Base-by-base conservation (phyloP, 495 filamentous ascomycete species). In the Penicillium bovifimosum region DNA sequence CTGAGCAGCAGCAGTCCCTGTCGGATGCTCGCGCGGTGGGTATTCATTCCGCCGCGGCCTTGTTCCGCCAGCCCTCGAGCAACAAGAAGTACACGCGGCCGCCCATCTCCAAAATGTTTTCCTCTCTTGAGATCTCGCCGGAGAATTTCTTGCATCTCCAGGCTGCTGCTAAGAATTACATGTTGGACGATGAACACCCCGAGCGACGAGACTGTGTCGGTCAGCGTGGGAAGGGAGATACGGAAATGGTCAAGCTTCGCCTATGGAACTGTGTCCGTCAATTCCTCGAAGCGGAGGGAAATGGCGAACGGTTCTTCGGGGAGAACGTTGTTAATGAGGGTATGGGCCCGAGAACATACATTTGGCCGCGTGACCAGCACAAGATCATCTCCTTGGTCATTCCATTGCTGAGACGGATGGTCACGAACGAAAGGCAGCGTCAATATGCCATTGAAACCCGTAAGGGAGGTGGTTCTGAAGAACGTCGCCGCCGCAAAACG, bases 381-480 rank as follows among this genome's bases (percentile, higher is more conserved):
- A 76, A 77, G 54, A 78, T 86, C 47, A 79, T 85, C 18, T 65
- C 75, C 0, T 60, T 80, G 18, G 76, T 83, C 6, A 83, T 80
- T 32, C 82, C 81, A 20, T 55, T 86, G 41, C 60, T 86, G 31
- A 60, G 82, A 43, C 66, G 81, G 29, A 84, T 84, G 80, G 80
- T 84, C 2, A 84, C 81, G 17, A 86, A 86, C 55, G 82, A 84
- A 56, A 66, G 80, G 13, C 82, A 86, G 59, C 65, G 82, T 24
- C 75, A 75, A 55, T 86, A 85, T 64, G 82, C 82, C 0, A 70
- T 81, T 14, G 77, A 81, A 58, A 80, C 78, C 5, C 67, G 81
- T 16, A 81, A 77, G 55, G 75, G 74, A n/a, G 69, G 71, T 33
- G 66, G 64, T 11, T 5, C 61, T 1, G 76, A 72, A 17, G 74